These are phyloP conservation scores for Podila clonocystis DNA, from an alignment of 192 early-diverging fungal species.

Conservation along the genomic window DNA sequence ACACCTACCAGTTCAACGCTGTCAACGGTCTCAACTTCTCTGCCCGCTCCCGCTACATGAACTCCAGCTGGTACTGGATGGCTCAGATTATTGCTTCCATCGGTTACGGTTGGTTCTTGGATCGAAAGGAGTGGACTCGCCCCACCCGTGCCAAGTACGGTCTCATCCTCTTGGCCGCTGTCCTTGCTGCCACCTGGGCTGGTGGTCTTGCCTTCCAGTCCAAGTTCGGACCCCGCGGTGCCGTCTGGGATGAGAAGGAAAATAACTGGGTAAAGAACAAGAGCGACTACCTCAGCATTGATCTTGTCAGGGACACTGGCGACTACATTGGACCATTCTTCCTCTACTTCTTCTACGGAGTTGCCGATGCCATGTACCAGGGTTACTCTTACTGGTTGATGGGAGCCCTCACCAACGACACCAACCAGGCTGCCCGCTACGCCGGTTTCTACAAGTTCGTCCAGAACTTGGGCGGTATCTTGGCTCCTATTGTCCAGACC, in stretches of 20 bases:
- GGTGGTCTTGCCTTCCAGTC: slow-evolving; percentile 66
- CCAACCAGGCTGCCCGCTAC: slow-evolving; percentile 74
- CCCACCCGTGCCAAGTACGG: slow-evolving; percentile 71
- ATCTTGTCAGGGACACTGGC: slow-evolving; percentile 17
- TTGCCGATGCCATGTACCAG: slow-evolving; percentile 88
- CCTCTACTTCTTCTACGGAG: slow-evolving; percentile 78
- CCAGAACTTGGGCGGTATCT: slow-evolving; percentile 47
- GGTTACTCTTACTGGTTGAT: slow-evolving; percentile 84
- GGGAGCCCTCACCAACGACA: slow-evolving; percentile 86
- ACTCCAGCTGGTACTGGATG: slow-evolving; percentile 80
- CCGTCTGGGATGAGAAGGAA: neutral
- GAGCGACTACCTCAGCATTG: slow-evolving; percentile 16
- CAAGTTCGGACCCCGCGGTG: slow-evolving; percentile 48
- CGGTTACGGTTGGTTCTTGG: slow-evolving; percentile 69
- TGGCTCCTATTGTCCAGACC: slow-evolving; percentile 41
- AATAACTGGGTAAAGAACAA: slow-evolving; percentile 18
- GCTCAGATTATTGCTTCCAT: slow-evolving; percentile 81
- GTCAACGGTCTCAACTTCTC: slow-evolving; percentile 73
- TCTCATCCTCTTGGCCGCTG: slow-evolving; percentile 55
- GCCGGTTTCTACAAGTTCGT: slow-evolving; percentile 62
- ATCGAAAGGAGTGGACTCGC: slow-evolving; percentile 62
- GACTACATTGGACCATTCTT: slow-evolving; percentile 67
- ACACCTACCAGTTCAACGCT: slow-evolving; percentile 70
- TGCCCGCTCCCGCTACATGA: slow-evolving; percentile 71
- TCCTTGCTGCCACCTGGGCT: slow-evolving; percentile 66